These are phyloP conservation scores for Williopsis jadinii DNA, from an alignment of 1,139 yeast genomes.

Conservation along the genomic window DNA sequence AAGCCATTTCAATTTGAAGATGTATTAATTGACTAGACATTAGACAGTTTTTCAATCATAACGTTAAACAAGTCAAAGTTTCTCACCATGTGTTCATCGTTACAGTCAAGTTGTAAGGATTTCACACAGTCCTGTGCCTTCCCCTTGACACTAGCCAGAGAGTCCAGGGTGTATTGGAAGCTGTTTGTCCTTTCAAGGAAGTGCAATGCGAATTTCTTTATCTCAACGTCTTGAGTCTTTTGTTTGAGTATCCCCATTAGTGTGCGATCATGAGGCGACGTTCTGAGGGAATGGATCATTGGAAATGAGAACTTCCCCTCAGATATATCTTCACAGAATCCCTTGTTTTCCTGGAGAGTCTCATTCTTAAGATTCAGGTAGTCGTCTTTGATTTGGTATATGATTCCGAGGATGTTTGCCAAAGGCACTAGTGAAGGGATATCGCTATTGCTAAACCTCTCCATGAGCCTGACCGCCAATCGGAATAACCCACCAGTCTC, in stretches of 20 bases:
- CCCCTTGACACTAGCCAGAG: conserved; percentile 14
- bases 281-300: conserved; percentile 55
- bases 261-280: conserved; percentile 29
- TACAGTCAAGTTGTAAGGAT: neutral
- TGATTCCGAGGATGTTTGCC: conserved; percentile 72
- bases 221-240: conserved; percentile 33
- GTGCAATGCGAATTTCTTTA: conserved; percentile 43
- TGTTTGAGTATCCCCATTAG: conserved; percentile 30
- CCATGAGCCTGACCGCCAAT: conserved; percentile 61
- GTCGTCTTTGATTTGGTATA: conserved; percentile 83
- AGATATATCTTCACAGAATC: conserved; percentile 78
- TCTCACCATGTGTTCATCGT: neutral
- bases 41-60: conserved; percentile 1
- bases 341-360: conserved; percentile 58
- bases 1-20: conserved; percentile 1
- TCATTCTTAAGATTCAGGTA: conserved; percentile 55
- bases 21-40: neutral
- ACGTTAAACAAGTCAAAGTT: neutral
- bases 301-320: conserved; percentile 91
- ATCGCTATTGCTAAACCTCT: conserved; percentile 22
- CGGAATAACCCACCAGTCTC: conserved; percentile 84
- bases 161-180: conserved; percentile 31
- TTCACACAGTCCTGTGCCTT: conserved; percentile 8
- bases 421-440: conserved; percentile 39
- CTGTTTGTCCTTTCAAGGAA: conserved; percentile 38